A percentile compares a stretch with the other conserved stretches of the same genome.
Evolutionary conservation across 2,329 filamentous ascomycete genomes (phyloP).

Genomic region (Thermothelomyces thermophilus): DNA sequence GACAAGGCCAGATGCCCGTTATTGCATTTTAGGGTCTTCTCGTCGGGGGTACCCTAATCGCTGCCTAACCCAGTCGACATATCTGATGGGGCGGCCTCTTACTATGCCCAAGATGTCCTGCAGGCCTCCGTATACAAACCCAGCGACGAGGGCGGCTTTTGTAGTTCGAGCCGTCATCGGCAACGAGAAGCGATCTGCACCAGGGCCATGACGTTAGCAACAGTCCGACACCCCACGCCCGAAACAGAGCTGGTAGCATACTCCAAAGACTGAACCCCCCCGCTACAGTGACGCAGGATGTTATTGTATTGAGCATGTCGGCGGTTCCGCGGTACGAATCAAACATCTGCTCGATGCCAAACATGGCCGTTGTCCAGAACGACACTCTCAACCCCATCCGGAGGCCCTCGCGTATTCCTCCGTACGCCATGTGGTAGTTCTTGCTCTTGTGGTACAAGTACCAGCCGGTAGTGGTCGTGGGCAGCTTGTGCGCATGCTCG

Average conservation of each 20-base stretch:
- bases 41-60: constrained; percentile 10
- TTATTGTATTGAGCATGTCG: constrained; percentile 74
- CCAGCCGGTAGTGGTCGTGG: constrained; percentile 77
- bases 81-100: constrained; percentile 66
- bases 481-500: constrained; percentile 92
- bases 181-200: constrained; percentile 68
- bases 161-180: constrained; percentile 72
- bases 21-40: neutral
- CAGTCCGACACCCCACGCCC: neutral
- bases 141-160: constrained; percentile 70
- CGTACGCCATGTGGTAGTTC: constrained; percentile 79
- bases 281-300: constrained; percentile 77
- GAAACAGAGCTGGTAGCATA: constrained; percentile 31
- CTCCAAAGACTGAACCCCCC: constrained; percentile 83
- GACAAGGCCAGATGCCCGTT: neutral
- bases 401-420: constrained; percentile 70
- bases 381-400: constrained; percentile 66
- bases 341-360: constrained; percentile 77
- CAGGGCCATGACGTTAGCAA: constrained; percentile 3
- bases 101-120: constrained; percentile 68
- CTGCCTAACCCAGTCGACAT: constrained; percentile 58
- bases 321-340: constrained; percentile 63
- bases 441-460: constrained; percentile 99
- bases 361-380: constrained; percentile 68
- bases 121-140: constrained; percentile 69